These are phyloP conservation scores for Glycine latifolia DNA, from an alignment of 306 rosid genomes.

Conservation along the genomic window DNA sequence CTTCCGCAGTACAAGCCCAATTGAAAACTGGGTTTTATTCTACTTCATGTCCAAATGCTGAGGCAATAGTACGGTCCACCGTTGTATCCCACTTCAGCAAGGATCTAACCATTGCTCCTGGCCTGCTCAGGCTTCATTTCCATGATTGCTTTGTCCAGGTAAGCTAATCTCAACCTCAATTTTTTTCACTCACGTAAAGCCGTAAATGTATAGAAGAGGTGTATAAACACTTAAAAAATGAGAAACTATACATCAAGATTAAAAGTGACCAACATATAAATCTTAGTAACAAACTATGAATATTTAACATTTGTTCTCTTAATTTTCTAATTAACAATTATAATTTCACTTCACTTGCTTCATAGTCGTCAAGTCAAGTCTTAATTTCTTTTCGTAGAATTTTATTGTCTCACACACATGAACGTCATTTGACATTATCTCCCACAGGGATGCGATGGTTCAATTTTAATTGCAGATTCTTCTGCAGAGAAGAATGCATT, in stretches of 20 bases:
- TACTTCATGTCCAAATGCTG: slow-evolving; percentile 70
- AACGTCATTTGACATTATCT: slow-evolving; percentile 1
- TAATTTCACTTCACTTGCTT: neutral
- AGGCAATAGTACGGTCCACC: slow-evolving; percentile 65
- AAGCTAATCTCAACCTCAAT: neutral
- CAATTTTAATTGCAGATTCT: slow-evolving; percentile 57
- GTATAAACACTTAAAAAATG: no score
- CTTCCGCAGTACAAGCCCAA: slow-evolving; percentile 55
- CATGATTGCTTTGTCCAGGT: slow-evolving; percentile 70
- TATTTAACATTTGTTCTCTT: neutral
- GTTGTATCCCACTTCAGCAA: slow-evolving; percentile 63
- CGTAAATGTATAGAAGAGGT: neutral
- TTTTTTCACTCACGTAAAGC: slow-evolving; percentile 23
- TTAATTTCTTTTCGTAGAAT: neutral
- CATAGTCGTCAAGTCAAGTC: no score
- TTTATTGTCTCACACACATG: neutral
- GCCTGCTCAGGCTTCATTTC: slow-evolving; percentile 75
- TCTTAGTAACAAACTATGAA: neutral
- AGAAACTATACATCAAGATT: neutral
- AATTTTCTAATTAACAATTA: neutral
- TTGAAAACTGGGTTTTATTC: slow-evolving; percentile 69
- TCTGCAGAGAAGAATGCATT: slow-evolving; percentile 62
- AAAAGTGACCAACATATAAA: neutral
- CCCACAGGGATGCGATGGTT: slow-evolving; percentile 72
- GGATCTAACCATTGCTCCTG: slow-evolving; percentile 69